Evolutionary conservation across 495 filamentous ascomycete species (phyloP), one percentile per base, ranked within the genome.

Genomic region (Neurospora sp.): DNA sequence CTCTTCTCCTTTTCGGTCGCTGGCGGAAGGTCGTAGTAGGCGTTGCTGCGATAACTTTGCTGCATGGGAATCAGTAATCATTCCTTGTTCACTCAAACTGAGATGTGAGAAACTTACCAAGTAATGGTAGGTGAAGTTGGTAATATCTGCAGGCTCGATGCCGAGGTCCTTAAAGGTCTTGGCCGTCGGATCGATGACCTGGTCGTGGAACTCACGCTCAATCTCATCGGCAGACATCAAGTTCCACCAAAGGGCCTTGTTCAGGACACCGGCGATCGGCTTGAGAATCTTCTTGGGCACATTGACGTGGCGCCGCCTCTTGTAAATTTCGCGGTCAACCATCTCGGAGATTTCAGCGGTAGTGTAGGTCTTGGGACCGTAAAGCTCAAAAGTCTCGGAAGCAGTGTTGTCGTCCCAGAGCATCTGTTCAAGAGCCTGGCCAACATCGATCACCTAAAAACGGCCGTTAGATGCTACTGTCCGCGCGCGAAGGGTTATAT

Each of bases 131-230:
- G 93, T 96, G 76, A 91, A 88, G 79, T 90, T 88, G 81, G 86
- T 89, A 74, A 98, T 85, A 69, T 97, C 93, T 53, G 87, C 90
- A 22, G 94, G 91, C 82, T 92, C 90, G 77, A 99, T 96, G 69
- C 89, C 93, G 59, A 99, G 85, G 80, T 98, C 94, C 83, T 91
- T 91, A 87, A 98, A 97, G 7, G 96, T 98, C 88, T 97, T 98
- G 69, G 96, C 95, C 4, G 84, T 90, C 65, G 87, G 87, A 84
- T 99, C 96, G 77, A 99, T 96, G 76, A 88, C 86, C 82, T 98
- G 96, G 81, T 98, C 92, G 75, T 96, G 89, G 85, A 96, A 98
- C 82, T 99, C 94, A 61, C 92, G 86, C 86, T 97, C 94, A 16
- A 99, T 86, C 79, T 96, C 88, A 76, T 98, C 96, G n/a, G 90